Base-by-base conservation (phyloP, 495 filamentous ascomycete genomes). In the Lentithecium fluviatile region DNA sequence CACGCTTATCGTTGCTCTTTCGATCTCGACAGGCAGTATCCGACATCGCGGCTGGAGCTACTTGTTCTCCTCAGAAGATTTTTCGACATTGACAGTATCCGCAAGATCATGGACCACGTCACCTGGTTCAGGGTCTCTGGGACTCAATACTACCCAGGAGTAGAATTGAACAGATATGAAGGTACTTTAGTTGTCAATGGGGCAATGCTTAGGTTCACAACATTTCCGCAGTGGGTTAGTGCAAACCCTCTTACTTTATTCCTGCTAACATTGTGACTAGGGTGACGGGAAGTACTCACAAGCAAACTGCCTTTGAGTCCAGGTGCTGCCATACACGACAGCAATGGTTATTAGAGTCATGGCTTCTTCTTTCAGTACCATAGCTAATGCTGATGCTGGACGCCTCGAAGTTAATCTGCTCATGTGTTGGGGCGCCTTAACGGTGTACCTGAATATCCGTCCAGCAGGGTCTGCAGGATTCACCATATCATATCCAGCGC, bases 151-250 rank as follows among this genome's bases (percentile, higher is more conserved):
- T 60, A 52, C 46, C 36, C 48, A 24, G 57, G 57, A 24, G 23
- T 51, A 37, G 48, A 60, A 52, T 32, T 60, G 48, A 60, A 52
- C 32, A 45, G 48, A 46, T 60, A 24, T 53, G 57, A 60, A 53
- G 57, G 57, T 34, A 24, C 34, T 25, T 26, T 60, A 21, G 21
- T 60, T 38, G 24, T 15, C 29, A 11, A 37, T 60, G 48, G 48
- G 57, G 29, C 43, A 11, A 45, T 37, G 57, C 57, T 25, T 52
- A 60, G 47, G 15, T 60, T 60, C 48, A 60, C 57, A 21, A 47
- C 57, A 34, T 60, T 60, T 53, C 47, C 57, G 25, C 6, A 43
- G 45, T 60, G 48, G 47, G 57, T 60, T 56, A 60, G 48, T 60
- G 19, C 46, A 8, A 59, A 40, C 32, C 37, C 12, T 8, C 23